Evolutionary conservation across 2,329 filamentous ascomycete species (phyloP), one percentile per base, ranked within the genome.

Genomic region (Epichloe sibirici): DNA sequence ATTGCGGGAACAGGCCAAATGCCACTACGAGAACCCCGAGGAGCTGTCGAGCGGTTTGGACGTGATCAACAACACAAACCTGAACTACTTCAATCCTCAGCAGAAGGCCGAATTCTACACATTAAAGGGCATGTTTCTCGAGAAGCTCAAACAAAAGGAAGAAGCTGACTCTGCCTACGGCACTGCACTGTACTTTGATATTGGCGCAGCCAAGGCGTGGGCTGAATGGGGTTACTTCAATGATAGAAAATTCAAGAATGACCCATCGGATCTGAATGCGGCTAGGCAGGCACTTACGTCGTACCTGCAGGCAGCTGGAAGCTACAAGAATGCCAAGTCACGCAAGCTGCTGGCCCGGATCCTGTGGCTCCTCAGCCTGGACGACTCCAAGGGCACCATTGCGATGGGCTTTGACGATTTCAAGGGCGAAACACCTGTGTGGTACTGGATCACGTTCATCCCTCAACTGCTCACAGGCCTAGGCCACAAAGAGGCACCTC

Each of bases 391-490:
- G 64, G 88, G 88, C 12, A 85, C 80, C 39, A 84, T 98, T 55
- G 86, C 88, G 0, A 77, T 82, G 60, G 89, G 91, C 12, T 98
- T 96, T 59, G 89, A 95, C 58, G 88, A 91, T 60, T 98, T 93
- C 73, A 96, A 97, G 74, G 93, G 93, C 49, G 94, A 98, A 61
- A 95, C 90, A 2, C 90, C 90, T 0, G 89, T 95, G 12, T 99
- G 93, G 93, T 98, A 97, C 71, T 99, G 93, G 93, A 96, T 97
- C 60, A 97, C 91, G 0, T 98, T 95, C 66, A 97, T 99, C 57
- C 93, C 93, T 17, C 93, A 99, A 68, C 78, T 99, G 43, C 80
- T 99, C 35, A 91, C 89, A 44, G 93, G 91, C 50, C 76, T 98
- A 49, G 88, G 88, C 2, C 85, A 96, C 63, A 90, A 91, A 61